Evolutionary conservation across 352 stramenopile genomes (phyloP), one percentile per base, ranked within the genome.

Genomic region (Globisporangium cystogenes): DNA sequence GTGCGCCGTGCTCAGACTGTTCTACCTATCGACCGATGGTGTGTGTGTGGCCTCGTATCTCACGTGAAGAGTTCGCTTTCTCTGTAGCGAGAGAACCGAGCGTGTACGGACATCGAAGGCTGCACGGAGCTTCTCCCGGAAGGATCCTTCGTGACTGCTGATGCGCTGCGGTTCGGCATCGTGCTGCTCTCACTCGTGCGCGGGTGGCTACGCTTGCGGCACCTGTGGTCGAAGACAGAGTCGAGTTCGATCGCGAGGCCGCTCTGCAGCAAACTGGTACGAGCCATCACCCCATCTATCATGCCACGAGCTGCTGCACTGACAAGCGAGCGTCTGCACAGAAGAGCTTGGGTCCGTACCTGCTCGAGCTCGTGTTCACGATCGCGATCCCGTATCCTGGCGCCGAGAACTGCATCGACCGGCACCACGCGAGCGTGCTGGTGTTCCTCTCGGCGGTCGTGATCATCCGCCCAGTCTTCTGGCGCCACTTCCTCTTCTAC

Each of bases 361-460:
- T 59, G 18, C 21, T 68, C 41, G 73, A 86, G 39, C 2, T 79
- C n/a, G 7, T 73, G 1, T 79, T 55, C 23, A 67, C 68, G 0
- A 35, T 58, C n/a, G 36, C 79, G 5, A 72, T 86, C 27, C 75
- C 77, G 40, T 86, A 77, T 48, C 77, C 77, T n/a, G 60, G 71
- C 0, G 41, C 86, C 6, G 77, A 88, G 48, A 78, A n/a, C 40
- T 59, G 0, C 26, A 2, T 29, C 26, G 26, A 29, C 26, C 26
- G 26, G 26, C 26, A 5, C 26, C 26, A 29, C 53, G 51, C 5
- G 31, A 64, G 3, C 45, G 41, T 65, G 3, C 67, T 86, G 20
- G 53, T 86, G 10, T 24, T 70, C 20, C 48, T 88, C 7, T 86
- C 68, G 24, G 55, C 72, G 10, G 60, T 68, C 7, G 64, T 76